Base-by-base conservation (phyloP, 805 yeast genomes). In the Gaillardinia entomophila region DNA sequence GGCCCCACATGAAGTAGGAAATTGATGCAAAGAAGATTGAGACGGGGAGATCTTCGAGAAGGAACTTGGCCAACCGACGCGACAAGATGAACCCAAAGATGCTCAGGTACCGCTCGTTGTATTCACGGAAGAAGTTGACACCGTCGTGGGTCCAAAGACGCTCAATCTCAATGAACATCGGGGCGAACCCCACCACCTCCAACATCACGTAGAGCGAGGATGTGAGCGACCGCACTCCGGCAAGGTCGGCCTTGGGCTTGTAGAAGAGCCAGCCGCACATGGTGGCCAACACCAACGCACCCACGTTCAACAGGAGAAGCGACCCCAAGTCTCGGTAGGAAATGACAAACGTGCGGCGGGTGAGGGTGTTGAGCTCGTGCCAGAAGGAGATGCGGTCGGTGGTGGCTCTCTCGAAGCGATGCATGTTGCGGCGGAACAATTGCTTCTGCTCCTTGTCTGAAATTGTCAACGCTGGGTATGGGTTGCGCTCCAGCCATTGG, bases 251-350 rank as follows among this genome's bases (percentile, higher is more conserved):
- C 13, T 69, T 73, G 3, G 88, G 88, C 42, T 73, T 73, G 49
- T 57, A 80, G 47, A 79, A 86, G 26, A 86, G 69, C 88, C 92
- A 83, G 0, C 95, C 95, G 26, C 73, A 58, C n/a, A 77, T 58
- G 2, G 76, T 48, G 0, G 87, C 82, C 40, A 83, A 57, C 4
- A 79, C 42, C 0, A 73, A 32, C 0, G 69, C 24, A 16, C 72
- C 73, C 12, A 64, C 49, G 12, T 65, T 38, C 19, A 71, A 44
- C 0, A 72, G 60, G 3, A 51, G 14, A 16, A 64, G 49, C 2
- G 68, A 57, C 8, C 36, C 29, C 4, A 20, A 39, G 37, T 68
- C 73, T 24, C 73, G 41, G 26, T 52, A 45, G 10, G 68, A 45
- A 2, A 57, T 38, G 3, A 57, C 23, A 26, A 60, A 53, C 1